Evolutionary conservation across 768 basidiomycete species (phyloP).

Genomic region (Auricularia auricula-judae): DNA sequence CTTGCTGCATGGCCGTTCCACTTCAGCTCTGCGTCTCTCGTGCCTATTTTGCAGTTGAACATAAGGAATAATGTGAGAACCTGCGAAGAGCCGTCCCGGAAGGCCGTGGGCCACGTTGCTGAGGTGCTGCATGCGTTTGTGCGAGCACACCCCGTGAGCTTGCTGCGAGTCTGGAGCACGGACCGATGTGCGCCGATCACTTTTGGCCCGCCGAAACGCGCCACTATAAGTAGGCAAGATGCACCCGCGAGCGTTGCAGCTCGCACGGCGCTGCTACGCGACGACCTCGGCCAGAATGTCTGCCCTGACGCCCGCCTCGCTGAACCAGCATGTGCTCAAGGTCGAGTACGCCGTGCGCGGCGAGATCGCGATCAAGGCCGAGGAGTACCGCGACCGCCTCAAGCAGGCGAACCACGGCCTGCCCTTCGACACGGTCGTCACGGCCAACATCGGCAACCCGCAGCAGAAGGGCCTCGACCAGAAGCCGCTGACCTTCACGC

Average conservation of each 20-base stretch:
- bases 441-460: slow-evolving; percentile 95
- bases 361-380: slow-evolving; percentile 91
- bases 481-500: slow-evolving; percentile 79
- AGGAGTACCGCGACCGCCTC: slow-evolving; percentile 64
- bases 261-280: background rate
- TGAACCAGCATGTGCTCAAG: slow-evolving; percentile 76
- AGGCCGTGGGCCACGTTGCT: too few species aligned
- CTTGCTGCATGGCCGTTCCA: background rate
- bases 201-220: background rate
- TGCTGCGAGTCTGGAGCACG: background rate
- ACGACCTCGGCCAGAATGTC: background rate
- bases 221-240: background rate
- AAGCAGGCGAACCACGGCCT: slow-evolving; percentile 45
- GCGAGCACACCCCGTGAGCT: background rate
- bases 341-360: slow-evolving; percentile 97
- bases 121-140: too few species aligned
- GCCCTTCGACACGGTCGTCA: slow-evolving; percentile 83
- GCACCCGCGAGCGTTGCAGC: background rate
- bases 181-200: background rate
- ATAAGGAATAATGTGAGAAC: background rate
- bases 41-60: background rate
- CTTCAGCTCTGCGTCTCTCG: background rate
- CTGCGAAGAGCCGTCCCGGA: too few species aligned
- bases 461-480: slow-evolving; percentile 94
- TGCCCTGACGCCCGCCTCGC: slow-evolving; percentile 49